A percentile compares a stretch with the other conserved stretches of the same genome.
Evolutionary conservation across 2,329 filamentous ascomycete species (phyloP).

Genomic region (Cladosporium phlei): DNA sequence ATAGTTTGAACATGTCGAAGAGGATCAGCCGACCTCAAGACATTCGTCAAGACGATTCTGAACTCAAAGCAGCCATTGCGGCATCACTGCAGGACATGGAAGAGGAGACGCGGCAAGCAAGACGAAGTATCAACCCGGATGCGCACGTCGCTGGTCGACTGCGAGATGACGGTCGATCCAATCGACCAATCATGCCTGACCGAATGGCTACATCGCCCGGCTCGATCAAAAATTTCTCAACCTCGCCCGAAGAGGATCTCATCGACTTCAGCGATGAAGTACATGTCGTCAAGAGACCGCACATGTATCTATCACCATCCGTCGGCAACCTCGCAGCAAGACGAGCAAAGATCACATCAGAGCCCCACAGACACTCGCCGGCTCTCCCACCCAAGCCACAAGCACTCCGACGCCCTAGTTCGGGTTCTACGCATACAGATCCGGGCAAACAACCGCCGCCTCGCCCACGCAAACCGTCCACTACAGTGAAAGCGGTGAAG

Average conservation of each 20-base stretch:
- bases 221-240: conserved; percentile 1
- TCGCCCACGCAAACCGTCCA: conserved; percentile 33
- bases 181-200: conserved; percentile 2
- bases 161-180: conserved; percentile 5
- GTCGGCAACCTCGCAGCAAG: conserved; percentile 3
- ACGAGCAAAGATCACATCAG: conserved; percentile 14
- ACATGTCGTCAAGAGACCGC: conserved; percentile 24
- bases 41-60: conserved; percentile 43
- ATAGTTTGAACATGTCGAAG: conserved; percentile 30
- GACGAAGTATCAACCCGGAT: conserved; percentile 34
- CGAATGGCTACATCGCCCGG: conserved; percentile 9
- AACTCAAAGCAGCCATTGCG: conserved; percentile 44
- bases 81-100: conserved; percentile 45
- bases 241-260: conserved; percentile 35
- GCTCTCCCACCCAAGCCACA: conserved; percentile 33
- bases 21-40: conserved; percentile 29
- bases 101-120: conserved; percentile 31
- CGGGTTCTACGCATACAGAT: conserved; percentile 10
- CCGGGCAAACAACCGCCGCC: conserved; percentile 26
- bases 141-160: conserved; percentile 20
- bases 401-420: conserved; percentile 8
- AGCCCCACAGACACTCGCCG: conserved; percentile 28
- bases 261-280: conserved; percentile 44
- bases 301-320: conserved; percentile 17
- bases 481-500: conserved; percentile 27